These are phyloP conservation scores for Platanthera guangdongensis DNA, from an alignment of 106 monocot species.

Conservation along the genomic window DNA sequence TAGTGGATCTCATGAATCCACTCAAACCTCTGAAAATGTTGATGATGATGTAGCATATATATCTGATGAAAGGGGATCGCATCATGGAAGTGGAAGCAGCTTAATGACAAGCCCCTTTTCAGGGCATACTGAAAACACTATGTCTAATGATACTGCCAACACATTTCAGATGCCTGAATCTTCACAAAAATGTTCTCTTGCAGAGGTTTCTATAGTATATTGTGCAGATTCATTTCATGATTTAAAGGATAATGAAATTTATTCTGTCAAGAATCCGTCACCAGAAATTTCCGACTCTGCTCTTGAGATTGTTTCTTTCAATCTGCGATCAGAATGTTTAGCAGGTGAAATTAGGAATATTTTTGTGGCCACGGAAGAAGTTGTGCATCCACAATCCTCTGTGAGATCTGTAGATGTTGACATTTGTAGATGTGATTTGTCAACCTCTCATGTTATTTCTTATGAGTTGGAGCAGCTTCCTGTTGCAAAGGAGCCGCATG, in stretches of 20 bases:
- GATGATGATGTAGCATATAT: constrained; percentile 1
- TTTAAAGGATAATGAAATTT: constrained; percentile 11
- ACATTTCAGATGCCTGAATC: constrained; percentile 11
- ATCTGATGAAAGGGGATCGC: constrained; percentile 14
- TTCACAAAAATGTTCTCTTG: constrained; percentile 7
- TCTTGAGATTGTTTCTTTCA: constrained; percentile 4
- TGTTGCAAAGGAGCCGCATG: constrained; percentile 10
- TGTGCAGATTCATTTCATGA: constrained; percentile 11
- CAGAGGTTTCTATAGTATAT: constrained; percentile 2
- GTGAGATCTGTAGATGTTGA: constrained; percentile 1
- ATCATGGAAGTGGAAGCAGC: constrained; percentile 5
- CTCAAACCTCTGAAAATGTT: constrained; percentile 3
- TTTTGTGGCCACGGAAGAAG: constrained; percentile 4
- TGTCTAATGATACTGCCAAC: constrained; percentile 6
- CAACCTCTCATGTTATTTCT: not conserved
- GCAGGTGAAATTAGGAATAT: not conserved
- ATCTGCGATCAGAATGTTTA: constrained; percentile 1
- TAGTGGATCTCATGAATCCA: not conserved
- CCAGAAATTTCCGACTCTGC: not conserved
- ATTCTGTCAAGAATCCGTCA: constrained; percentile 15
- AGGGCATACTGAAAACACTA: constrained; percentile 4
- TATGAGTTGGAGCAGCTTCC: constrained; percentile 10
- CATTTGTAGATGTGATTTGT: not conserved
- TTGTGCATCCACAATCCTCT: not conserved
- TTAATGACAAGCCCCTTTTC: constrained; percentile 8